Evolutionary conservation across 176 grass and related monocot species (phyloP), one percentile per base, ranked within the genome.

Genomic region (Ensete glaucum): DNA sequence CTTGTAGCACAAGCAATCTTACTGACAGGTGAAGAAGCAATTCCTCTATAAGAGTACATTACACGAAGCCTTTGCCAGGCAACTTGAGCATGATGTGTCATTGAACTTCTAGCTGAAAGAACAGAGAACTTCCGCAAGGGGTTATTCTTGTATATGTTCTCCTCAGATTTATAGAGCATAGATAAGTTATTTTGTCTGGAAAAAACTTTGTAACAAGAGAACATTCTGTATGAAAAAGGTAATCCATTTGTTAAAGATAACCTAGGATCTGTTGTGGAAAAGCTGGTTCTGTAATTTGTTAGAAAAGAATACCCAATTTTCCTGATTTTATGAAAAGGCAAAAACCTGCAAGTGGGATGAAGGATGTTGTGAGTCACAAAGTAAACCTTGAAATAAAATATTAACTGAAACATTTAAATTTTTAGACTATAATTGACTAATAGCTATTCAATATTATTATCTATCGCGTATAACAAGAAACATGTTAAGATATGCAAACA

Each of bases 61-160:
- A 80, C 62, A 73, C 73, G 62, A 51, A 99, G 78, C 63, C 81
- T 83, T 84, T 85, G 89, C 86, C 91, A 94, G 76, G 83, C 83
- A 76, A 80, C 82, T 62, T 85, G 88, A 49, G 86, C 52, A 53
- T 84, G 82, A 84, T 85, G 67, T 17, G 76, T 83, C 82, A 79
- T 89, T 72, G 78, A 80, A 52, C 80, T 85, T 76, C 84, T 83
- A 26, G 81, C 81, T 3, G 86, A 89, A 29, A 89, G 81, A 64
- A 87, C 74, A 65, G 91, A 84, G 13, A 95, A 89, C 22, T 72
- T 81, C 69, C 69, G 88, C 19, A 87, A 76, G 26, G 69, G 64
- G 11, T 73, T 80, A 72, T 54, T 82, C 80, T 50, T n/a, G 12
- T 50, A 60, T 69, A 88, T 7, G 69, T 78, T 79, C 25, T 73